A percentile compares a stretch with the other conserved stretches of the same genome.
Evolutionary conservation across 306 rosid genomes (phyloP).

Genomic region (Trifolium pratense): DNA sequence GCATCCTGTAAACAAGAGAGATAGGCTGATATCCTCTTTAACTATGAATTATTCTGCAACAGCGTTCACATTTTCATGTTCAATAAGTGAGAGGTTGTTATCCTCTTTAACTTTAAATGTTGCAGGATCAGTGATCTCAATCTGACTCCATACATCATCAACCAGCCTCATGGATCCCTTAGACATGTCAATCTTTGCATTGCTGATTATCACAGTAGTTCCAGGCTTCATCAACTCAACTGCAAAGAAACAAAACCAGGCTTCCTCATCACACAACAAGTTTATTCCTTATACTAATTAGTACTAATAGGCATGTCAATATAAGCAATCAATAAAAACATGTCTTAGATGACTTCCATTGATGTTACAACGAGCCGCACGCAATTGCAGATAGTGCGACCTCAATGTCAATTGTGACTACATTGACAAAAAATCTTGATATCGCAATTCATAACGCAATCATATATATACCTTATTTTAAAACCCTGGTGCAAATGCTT

Average conservation of each 20-base stretch:
- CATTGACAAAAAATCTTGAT: neutral
- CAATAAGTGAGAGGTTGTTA: conserved; percentile 54
- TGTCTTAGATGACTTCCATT: neutral
- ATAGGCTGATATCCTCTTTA: neutral
- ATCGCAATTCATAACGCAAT: neutral
- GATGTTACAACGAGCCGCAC: neutral
- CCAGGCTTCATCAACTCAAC: conserved; percentile 56
- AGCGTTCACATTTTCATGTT: conserved; percentile 54
- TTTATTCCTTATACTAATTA: neutral
- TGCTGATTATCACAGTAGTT: conserved; percentile 52
- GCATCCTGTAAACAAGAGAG: neutral
- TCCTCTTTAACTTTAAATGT: conserved; percentile 53
- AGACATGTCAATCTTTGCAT: conserved; percentile 59
- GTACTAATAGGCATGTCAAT: neutral
- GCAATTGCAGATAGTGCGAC: neutral
- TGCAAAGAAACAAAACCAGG: conserved; percentile 31
- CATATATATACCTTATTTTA: neutral
- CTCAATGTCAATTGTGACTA: neutral
- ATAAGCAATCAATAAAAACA: neutral
- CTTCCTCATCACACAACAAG: neutral
- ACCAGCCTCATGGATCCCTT: conserved; percentile 58
- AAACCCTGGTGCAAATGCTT: neutral
- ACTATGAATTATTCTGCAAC: conserved; percentile 44
- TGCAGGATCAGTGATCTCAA: conserved; percentile 54
- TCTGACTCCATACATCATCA: conserved; percentile 54